Percentiles rank a stretch among this genome's conserved stretches.
Evolutionary conservation across 2,329 filamentous ascomycete genomes (phyloP).

Genomic region (Paracamarosporium sp.): DNA sequence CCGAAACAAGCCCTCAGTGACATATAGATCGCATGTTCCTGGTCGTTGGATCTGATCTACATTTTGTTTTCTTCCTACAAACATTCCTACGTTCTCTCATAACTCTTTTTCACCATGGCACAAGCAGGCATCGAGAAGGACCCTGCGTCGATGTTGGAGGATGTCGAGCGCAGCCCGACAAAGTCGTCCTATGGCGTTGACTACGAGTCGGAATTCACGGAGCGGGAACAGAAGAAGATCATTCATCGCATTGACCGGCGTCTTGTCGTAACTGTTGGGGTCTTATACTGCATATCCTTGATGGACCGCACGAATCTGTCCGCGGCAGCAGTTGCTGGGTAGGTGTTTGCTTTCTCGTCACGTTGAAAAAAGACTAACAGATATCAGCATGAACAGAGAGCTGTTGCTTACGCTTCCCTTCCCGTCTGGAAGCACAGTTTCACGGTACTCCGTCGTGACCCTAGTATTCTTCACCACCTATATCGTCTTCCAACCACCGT

Average conservation of each 20-base stretch:
- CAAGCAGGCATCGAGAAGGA: conserved; percentile 34
- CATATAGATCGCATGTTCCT: conserved; percentile 16
- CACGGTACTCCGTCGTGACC: conserved; percentile 65
- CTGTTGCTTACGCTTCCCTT: conserved; percentile 33
- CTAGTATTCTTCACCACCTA: conserved; percentile 55
- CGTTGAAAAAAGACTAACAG: conserved; percentile 26
- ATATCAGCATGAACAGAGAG: conserved; percentile 47
- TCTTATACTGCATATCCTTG: conserved; percentile 76
- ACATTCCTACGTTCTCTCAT: conserved; percentile 3
- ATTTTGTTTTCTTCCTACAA: conserved; percentile 6
- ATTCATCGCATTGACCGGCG: conserved; percentile 71
- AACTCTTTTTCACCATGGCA: conserved; percentile 20
- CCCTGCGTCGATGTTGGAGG: conserved; percentile 25
- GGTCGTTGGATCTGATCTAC: conserved; percentile 7
- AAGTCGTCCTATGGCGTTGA: conserved; percentile 28
- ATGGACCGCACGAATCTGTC: conserved; percentile 82
- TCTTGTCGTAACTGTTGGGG: conserved; percentile 55
- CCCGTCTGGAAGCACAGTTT: conserved; percentile 22
- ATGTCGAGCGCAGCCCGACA: conserved; percentile 22
- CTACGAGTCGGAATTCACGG: conserved; percentile 57
- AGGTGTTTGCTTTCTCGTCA: conserved; percentile 14
- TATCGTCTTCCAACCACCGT: conserved; percentile 50
- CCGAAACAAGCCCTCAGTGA: conserved; percentile 6
- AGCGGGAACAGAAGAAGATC: conserved; percentile 70
- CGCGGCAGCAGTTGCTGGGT: conserved; percentile 75